Conservation (phyloP, 805 yeast species). For the Kazachstania viticola region DNA sequence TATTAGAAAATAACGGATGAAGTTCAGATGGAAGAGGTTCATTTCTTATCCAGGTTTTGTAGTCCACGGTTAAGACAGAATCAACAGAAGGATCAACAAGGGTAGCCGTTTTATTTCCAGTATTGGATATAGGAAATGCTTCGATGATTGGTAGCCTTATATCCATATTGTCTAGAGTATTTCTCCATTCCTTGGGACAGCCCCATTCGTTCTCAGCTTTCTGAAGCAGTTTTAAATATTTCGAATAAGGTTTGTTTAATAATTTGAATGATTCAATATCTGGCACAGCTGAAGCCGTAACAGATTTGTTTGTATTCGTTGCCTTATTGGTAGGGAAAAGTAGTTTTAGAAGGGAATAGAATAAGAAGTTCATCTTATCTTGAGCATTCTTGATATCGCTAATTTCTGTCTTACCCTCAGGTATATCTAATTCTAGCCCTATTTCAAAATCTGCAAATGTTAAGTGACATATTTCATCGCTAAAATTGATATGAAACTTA, state of each 20-base stretch:
- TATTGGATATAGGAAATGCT: too few species aligned
- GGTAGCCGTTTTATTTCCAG: too few species aligned
- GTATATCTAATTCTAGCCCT: neutral
- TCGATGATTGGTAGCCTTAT: too few species aligned
- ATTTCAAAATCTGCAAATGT: neutral
- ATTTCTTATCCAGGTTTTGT: too few species aligned
- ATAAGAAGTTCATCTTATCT: neutral
- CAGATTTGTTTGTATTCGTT: too few species aligned
- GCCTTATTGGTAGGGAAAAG: neutral
- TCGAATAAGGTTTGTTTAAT: neutral
- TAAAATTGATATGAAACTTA: neutral
- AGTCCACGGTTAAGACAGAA: too few species aligned
- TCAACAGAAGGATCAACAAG: too few species aligned
- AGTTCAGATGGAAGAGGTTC: constrained; percentile 7
- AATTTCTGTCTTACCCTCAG: neutral
- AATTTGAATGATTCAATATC: too few species aligned
- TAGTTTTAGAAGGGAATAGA: neutral
- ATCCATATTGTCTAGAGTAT: neutral
- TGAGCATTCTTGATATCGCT: neutral
- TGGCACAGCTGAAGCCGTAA: neutral
- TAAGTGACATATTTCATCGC: neutral
- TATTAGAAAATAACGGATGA: constrained; percentile 13
- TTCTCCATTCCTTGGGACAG: constrained; percentile 19
- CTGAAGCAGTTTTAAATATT: constrained; percentile 5
- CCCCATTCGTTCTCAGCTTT: constrained; percentile 15